Conservation (phyloP, 75 land plant genomes). For the Isoetes taiwanensis region DNA sequence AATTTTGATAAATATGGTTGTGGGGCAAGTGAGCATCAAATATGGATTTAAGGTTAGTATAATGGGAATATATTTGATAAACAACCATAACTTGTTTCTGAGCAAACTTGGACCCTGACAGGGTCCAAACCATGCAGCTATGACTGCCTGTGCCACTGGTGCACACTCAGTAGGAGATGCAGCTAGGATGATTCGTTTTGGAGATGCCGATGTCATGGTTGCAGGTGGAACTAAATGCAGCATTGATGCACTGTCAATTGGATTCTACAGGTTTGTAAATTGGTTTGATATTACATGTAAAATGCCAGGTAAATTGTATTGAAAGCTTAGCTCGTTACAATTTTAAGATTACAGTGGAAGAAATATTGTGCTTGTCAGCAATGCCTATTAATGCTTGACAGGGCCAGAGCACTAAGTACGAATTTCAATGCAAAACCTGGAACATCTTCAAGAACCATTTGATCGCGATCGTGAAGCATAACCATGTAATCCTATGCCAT, state of each 20-base stretch:
- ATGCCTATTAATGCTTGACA: slow-evolving; percentile 1
- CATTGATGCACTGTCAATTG: slow-evolving; percentile 93
- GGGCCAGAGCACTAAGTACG: slow-evolving; percentile 79
- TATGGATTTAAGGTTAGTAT: slow-evolving; percentile 77
- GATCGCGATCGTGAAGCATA: slow-evolving; percentile 85
- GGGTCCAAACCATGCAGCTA: slow-evolving; percentile 99
- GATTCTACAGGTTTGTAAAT: slow-evolving; percentile 63
- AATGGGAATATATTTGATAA: not conserved
- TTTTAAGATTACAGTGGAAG: not conserved
- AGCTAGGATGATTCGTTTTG: slow-evolving; percentile 87
- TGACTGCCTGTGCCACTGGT: slow-evolving; percentile 98
- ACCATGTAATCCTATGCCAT: not conserved
- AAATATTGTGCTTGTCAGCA: not conserved
- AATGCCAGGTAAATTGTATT: not conserved
- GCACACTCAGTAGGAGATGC: slow-evolving; percentile 99
- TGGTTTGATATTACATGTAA: not conserved
- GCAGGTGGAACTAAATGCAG: slow-evolving; percentile 98
- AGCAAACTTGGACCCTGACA: slow-evolving; percentile 8
- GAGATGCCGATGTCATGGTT: slow-evolving; percentile 98
- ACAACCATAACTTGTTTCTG: not conserved
- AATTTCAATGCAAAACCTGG: slow-evolving; percentile 61
- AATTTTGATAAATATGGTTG: slow-evolving; percentile 95
- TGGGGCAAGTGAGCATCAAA: slow-evolving; percentile 96
- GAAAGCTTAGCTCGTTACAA: not conserved
- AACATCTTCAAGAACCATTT: slow-evolving; percentile 81